Percentiles rank a stretch among this genome's conserved stretches.
Conservation (phyloP, 2,329 filamentous ascomycete genomes). For the Talaromyces sp. region DNA sequence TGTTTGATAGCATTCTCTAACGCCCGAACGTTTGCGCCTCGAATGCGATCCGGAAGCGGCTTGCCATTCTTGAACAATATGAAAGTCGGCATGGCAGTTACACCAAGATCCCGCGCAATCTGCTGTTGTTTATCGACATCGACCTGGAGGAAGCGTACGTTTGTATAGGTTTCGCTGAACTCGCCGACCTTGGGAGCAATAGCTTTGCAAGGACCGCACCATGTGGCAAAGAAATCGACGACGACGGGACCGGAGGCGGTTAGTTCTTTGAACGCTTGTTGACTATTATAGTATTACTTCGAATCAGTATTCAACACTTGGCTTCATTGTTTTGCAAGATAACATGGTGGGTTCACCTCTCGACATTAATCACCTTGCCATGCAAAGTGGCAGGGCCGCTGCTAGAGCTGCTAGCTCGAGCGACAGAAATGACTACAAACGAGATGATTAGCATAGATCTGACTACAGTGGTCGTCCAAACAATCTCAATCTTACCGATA, state of each 20-base stretch:
- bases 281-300: background rate
- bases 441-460: background rate
- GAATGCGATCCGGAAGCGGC: conserved; percentile 25
- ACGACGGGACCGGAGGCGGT: conserved; percentile 51
- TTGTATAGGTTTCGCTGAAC: conserved; percentile 49
- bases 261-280: conserved; percentile 43
- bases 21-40: conserved; percentile 66
- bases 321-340: background rate
- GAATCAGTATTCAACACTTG: background rate
- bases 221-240: conserved; percentile 72
- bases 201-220: conserved; percentile 77
- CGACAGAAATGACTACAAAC: background rate
- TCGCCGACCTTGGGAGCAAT: conserved; percentile 62
- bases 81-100: conserved; percentile 48
- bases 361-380: conserved; percentile 36
- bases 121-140: conserved; percentile 53
- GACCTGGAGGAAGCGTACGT: conserved; percentile 53
- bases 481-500: background rate
- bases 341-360: conserved; percentile 28
- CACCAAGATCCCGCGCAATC: conserved; percentile 48
- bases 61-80: conserved; percentile 40
- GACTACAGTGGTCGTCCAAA: too few relatives aligned
- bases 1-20: conserved; percentile 45
- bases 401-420: conserved; percentile 4
- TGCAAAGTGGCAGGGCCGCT: conserved; percentile 20